Evolutionary conservation across 1,284 basidiomycete species (phyloP).

Genomic region (Ustilago bromivora): DNA sequence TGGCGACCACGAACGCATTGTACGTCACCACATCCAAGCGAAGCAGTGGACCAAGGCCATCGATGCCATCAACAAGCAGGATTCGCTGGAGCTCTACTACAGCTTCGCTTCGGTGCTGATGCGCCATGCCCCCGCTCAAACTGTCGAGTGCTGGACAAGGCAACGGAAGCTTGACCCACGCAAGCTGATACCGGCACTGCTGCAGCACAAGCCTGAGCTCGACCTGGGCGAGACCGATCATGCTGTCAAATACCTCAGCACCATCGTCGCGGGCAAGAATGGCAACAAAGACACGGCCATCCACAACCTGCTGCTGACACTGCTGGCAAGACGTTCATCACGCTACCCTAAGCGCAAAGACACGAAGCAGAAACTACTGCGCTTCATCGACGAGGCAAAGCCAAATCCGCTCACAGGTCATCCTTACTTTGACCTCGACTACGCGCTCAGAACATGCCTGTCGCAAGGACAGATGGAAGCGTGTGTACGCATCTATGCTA

Average conservation of each 20-base stretch:
- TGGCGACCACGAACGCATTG: conserved; percentile 84
- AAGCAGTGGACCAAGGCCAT: conserved; percentile 93
- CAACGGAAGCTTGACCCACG: conserved; percentile 83
- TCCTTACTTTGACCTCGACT: conserved; percentile 97
- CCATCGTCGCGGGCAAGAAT: conserved; percentile 83
- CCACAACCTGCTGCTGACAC: conserved; percentile 92
- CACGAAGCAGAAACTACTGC: conserved; percentile 83
- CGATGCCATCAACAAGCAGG: conserved; percentile 81
- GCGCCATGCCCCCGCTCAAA: conserved; percentile 85
- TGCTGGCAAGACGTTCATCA: conserved; percentile 74
- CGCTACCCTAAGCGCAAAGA: conserved; percentile 20
- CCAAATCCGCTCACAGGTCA: conserved; percentile 81
- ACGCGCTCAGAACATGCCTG: conserved; percentile 89
- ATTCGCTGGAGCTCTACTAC: conserved; percentile 89
- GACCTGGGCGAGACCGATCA: conserved; percentile 75
- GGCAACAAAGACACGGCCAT: conserved; percentile 85
- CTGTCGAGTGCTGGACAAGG: conserved; percentile 90
- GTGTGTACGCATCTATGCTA: conserved; percentile 95
- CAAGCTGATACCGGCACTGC: conserved; percentile 87
- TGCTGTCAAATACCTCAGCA: conserved; percentile 83
- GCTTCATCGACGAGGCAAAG: conserved; percentile 86
- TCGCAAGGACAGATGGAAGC: conserved; percentile 81
- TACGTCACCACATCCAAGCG: conserved; percentile 92
- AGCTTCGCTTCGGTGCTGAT: conserved; percentile 89
- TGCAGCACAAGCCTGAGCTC: conserved; percentile 77